These are phyloP conservation scores for Cyberlindnera saturnus DNA, from an alignment of 805 yeast genomes.

Conservation along the genomic window DNA sequence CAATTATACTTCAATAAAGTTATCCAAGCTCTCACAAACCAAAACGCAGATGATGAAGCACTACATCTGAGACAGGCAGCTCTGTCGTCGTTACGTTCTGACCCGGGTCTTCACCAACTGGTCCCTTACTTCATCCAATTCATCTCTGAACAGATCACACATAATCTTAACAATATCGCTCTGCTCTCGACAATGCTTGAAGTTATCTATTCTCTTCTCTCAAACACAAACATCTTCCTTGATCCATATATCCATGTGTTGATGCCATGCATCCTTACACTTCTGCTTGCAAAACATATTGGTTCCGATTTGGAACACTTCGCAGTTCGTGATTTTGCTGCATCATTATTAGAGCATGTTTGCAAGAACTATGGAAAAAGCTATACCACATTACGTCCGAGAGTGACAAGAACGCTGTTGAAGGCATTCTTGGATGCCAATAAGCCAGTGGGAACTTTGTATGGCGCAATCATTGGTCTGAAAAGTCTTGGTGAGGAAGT, in stretches of 20 bases:
- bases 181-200: slow-evolving; percentile 80
- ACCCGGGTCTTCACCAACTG: slow-evolving; percentile 93
- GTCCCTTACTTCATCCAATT: slow-evolving; percentile 96
- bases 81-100: slow-evolving; percentile 74
- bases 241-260: slow-evolving; percentile 95
- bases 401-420: slow-evolving; percentile 87
- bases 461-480: slow-evolving; percentile 85
- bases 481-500: slow-evolving; percentile 84
- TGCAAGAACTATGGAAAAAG: slow-evolving; percentile 74
- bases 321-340: slow-evolving; percentile 83
- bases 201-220: slow-evolving; percentile 76
- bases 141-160: slow-evolving; percentile 90
- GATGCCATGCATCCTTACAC: slow-evolving; percentile 93
- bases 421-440: slow-evolving; percentile 85
- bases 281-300: slow-evolving; percentile 82
- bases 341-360: slow-evolving; percentile 75
- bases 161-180: slow-evolving; percentile 68
- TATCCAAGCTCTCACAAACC: slow-evolving; percentile 64
- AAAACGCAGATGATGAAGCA: slow-evolving; percentile 37
- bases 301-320: slow-evolving; percentile 40
- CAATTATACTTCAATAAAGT: slow-evolving; percentile 91
- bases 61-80: slow-evolving; percentile 67
- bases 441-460: slow-evolving; percentile 83
- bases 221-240: slow-evolving; percentile 77
- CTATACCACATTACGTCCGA: slow-evolving; percentile 83